Conservation (phyloP, 306 rosid species). For the Albizia julibrissin region DNA sequence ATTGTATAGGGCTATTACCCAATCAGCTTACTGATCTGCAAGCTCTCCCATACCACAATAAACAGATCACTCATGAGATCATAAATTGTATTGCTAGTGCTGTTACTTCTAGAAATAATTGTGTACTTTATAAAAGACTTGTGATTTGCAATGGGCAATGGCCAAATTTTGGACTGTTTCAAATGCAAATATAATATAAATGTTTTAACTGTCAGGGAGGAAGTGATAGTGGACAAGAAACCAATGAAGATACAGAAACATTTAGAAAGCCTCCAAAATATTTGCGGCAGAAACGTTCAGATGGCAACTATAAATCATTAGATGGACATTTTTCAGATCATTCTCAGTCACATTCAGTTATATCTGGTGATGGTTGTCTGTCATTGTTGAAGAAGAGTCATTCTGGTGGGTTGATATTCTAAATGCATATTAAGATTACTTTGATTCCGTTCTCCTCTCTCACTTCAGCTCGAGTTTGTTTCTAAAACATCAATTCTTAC, state of each 20-base stretch:
- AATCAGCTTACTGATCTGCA: slow-evolving; percentile 23
- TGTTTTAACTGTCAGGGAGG: slow-evolving; percentile 68
- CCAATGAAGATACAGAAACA: slow-evolving; percentile 59
- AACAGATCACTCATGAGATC: slow-evolving; percentile 13
- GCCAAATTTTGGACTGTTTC: slow-evolving; percentile 20
- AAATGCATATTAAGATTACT: slow-evolving; percentile 18
- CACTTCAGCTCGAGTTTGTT: slow-evolving; percentile 17
- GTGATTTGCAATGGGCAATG: slow-evolving; percentile 19
- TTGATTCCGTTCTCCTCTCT: slow-evolving; percentile 28
- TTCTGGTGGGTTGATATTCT: slow-evolving; percentile 60
- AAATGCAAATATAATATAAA: slow-evolving; percentile 36
- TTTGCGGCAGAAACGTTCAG: slow-evolving; percentile 52
- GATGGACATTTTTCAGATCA: slow-evolving; percentile 62
- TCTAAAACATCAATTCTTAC: slow-evolving; percentile 29
- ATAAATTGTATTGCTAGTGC: slow-evolving; percentile 16
- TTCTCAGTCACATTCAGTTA: slow-evolving; percentile 64
- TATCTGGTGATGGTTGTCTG: slow-evolving; percentile 72
- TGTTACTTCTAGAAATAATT: neutral
- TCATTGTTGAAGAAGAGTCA: slow-evolving; percentile 80
- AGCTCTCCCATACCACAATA: slow-evolving; percentile 1
- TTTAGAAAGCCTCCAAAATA: slow-evolving; percentile 62
- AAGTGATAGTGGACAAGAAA: slow-evolving; percentile 87
- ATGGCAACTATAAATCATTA: slow-evolving; percentile 50
- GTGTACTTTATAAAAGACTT: neutral
- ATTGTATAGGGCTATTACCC: slow-evolving; percentile 6